Conservation (phyloP, 257 asterid species). For the Plectranthus barbatus region DNA sequence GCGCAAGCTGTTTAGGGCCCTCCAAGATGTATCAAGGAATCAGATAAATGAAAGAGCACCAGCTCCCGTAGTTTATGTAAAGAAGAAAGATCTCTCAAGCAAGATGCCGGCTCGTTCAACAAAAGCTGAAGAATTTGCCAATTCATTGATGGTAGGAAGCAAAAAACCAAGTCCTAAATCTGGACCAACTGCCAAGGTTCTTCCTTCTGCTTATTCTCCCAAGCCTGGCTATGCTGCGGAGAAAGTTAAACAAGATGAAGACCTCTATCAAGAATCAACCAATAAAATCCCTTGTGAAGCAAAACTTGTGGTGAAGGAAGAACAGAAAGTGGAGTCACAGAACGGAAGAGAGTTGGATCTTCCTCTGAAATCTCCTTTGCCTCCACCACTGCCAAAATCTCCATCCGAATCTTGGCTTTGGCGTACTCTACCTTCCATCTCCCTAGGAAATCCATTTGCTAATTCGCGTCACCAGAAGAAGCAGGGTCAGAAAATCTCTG, state of each 20-base stretch:
- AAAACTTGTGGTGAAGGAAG: slow-evolving; percentile 11
- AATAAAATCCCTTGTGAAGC: slow-evolving; percentile 8
- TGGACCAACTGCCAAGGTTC: slow-evolving; percentile 10
- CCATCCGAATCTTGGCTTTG: slow-evolving; percentile 99
- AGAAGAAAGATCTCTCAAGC: slow-evolving; percentile 13
- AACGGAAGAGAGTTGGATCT: slow-evolving; percentile 9
- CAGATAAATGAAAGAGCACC: slow-evolving; percentile 30
- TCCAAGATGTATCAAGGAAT: slow-evolving; percentile 47
- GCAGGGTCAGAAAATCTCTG: slow-evolving; percentile 31
- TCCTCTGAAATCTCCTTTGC: slow-evolving; percentile 43
- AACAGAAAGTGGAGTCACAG: slow-evolving; percentile 13
- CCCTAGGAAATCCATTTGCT: slow-evolving; percentile 50
- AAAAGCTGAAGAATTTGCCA: slow-evolving; percentile 12
- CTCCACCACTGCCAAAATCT: slow-evolving; percentile 96
- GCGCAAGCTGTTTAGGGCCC: slow-evolving; percentile 39
- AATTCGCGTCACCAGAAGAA: slow-evolving; percentile 40
- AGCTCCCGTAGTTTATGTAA: slow-evolving; percentile 38
- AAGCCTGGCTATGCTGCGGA: neutral
- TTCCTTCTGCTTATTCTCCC: slow-evolving; percentile 1
- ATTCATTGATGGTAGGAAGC: slow-evolving; percentile 11
- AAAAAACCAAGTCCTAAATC: slow-evolving; percentile 16
- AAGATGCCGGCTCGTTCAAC: slow-evolving; percentile 12
- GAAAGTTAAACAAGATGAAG: slow-evolving; percentile 9
- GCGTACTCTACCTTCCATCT: slow-evolving; percentile 61
- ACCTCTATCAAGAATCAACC: slow-evolving; percentile 15